Percentiles rank a stretch among this genome's conserved stretches.
phyloP scores from a whole-genome alignment of 129 eudicot species.

The Artemisia tridentata region DNA sequence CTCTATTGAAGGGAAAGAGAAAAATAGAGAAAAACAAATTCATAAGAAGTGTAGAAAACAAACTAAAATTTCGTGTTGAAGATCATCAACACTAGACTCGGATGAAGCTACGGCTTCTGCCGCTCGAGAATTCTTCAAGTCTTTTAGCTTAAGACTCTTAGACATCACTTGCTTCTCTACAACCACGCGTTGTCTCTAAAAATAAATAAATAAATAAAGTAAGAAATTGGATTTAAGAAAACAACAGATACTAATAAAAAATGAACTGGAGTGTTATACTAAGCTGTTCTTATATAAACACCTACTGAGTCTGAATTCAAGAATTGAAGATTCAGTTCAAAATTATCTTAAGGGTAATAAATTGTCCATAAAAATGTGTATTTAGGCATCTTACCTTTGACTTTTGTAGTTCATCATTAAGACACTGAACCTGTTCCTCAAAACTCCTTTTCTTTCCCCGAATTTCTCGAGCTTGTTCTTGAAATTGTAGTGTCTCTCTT shows the following conservation, averaged over 20 bases:
- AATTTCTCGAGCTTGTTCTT: slow-evolving; percentile 45
- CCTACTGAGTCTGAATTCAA: not conserved
- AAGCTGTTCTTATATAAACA: not conserved
- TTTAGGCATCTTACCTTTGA: slow-evolving; percentile 45
- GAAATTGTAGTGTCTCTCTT: slow-evolving; percentile 41
- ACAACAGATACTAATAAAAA: not conserved
- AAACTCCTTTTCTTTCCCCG: slow-evolving; percentile 55
- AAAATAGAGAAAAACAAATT: slow-evolving; percentile 34
- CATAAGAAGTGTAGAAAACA: slow-evolving; percentile 34
- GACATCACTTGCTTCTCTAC: slow-evolving; percentile 48
- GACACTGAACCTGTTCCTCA: slow-evolving; percentile 44
- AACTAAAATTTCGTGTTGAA: slow-evolving; percentile 60
- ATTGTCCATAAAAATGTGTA: not conserved
- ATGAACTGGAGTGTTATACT: not conserved
- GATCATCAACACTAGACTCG: slow-evolving; percentile 67
- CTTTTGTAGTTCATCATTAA: slow-evolving; percentile 35
- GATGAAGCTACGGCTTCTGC: slow-evolving; percentile 50
- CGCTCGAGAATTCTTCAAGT: slow-evolving; percentile 46
- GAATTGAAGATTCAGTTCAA: not conserved
- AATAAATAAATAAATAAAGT: not conserved
- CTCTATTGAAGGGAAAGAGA: slow-evolving; percentile 6
- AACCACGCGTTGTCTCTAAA: slow-evolving; percentile 58
- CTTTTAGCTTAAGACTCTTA: slow-evolving; percentile 50
- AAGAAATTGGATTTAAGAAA: not conserved
- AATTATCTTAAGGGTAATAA: too few species aligned